Evolutionary conservation across 129 eudicot species (phyloP), one percentile per base, ranked within the genome.

Genomic region (Apium graveolens): DNA sequence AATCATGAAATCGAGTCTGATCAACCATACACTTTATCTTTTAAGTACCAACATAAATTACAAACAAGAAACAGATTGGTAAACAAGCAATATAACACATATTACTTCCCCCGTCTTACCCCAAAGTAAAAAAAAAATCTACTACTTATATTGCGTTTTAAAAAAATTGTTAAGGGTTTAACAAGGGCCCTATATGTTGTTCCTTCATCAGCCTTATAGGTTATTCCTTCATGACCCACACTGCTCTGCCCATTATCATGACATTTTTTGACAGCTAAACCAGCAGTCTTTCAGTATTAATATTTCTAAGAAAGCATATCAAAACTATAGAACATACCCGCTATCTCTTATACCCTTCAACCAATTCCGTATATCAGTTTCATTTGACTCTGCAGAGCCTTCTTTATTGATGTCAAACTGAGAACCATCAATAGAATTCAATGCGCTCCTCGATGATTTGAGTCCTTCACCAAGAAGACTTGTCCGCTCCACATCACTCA

Each of bases 261-360:
- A 66, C 39, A 66, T 31, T 27, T 32, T 63, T 29, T 32, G 12
- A 62, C 6, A 29, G 14, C 70, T 31, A 29, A 65, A 27, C 5
- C 38, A 32, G 41, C 41, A 66, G 72, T 31, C 39, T 27, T 66
- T 66, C 9, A 27, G 39, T 11, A 66, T 11, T 14, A 2, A 66
- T 27, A 18, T 37, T n/a, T 21, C 26, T 17, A 37, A 5, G 37
- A 37, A 6, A 53, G 44, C 7, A 39, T 6, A 34, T 24, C 7
- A 65, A 31, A 63, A 44, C 38, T 57, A 55, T 37, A 73, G 48
- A 69, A 79, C 97, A 27, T 91, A 96, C 97, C 99, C 99, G 73
- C 99, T 96, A 41, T 96, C 99, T 89, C 97, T 83, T 69, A 96
- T 90, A 80, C 99, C 97, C 86, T 82, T 92, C 85, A 96, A 76